Evolutionary conservation across 2,329 filamentous ascomycete species (phyloP), one percentile per base, ranked within the genome.

Genomic region (Bertia moriformis): DNA sequence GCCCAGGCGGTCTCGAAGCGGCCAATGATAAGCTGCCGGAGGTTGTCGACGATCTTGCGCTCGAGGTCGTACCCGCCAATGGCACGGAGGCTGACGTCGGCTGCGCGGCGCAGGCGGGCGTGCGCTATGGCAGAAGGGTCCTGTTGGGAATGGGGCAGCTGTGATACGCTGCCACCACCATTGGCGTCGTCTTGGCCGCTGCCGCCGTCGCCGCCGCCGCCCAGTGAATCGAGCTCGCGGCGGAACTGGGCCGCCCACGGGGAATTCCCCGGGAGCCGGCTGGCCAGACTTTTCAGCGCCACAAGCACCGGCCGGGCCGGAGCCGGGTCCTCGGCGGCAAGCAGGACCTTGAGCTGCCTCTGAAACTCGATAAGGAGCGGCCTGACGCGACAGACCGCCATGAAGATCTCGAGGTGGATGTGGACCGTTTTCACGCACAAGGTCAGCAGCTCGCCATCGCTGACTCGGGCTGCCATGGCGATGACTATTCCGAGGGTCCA

Each of bases 401-500:
- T n/a, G 7, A 27, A n/a, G 22, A 27, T 27, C 22, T 27, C 22
- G 22, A 27, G 7, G 22, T 27, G 22, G 22, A 27, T 7, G 22
- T 27, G 22, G 22, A n/a, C 22, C 22, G 22, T 27, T 7, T 27
- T n/a, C 7, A n/a, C 22, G 22, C 22, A 27, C 7, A n/a, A 7
- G 7, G 22, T n/a, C 7, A 27, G 22, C 22, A 27, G 22, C 22
- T n/a, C n/a, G 22, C 7, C 7, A n/a, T n/a, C 22, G 7, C 7
- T n/a, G 7, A n/a, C n/a, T 7, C 7, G 7, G 7, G 22, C 22
- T 7, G 22, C 22, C 22, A 10, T n/a, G 42, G 72, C 74, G 39
- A 95, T 55, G 4, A 93, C 66, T 45, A 85, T 78, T 2, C 79
- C 80, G 19, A 96, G 68, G 55, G 89, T 82, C 1, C 76, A 67